Base-by-base conservation (phyloP, 331 rosid genomes). In the Phaseolus coccineus region DNA sequence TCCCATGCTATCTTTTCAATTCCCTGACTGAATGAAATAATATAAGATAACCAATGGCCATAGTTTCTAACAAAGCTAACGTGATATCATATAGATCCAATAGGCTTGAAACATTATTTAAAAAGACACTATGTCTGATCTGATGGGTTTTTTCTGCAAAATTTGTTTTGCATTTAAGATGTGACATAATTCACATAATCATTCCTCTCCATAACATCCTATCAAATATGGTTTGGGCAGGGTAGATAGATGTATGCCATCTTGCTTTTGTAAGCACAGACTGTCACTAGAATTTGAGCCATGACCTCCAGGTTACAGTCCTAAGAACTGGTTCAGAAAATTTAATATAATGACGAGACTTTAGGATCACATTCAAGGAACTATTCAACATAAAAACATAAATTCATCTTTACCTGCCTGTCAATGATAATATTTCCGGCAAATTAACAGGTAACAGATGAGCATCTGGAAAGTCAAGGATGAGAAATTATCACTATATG, bases 1-100 rank as follows among this genome's bases (percentile, higher is more conserved):
- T 95, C 99, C 99, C 99, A 95, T 30, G 94, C 93, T 86, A 93
- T 85, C 92, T 90, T 93, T 77, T 91, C 93, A 74, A 93, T 86
- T 72, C 96, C 93, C 81, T 88, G 90, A 87, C 99, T 95, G 95
- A 77, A 82, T 67, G 27, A 76, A 78, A 83, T 68, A 65, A 65
- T 51, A 67, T 77, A 65, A 78, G 58, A 52, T 75, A 58, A 76
- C 57, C 69, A 79, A 79, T 35, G 48, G 42, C 39, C 16, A 42
- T 9, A 24, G 63, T 68, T 67, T 58, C 80, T 5, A 77, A 51
- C 83, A 81, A 64, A 71, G 12, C 39, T 55, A 53, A 65, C 58
- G 79, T 3, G 85, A 77, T 35, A 66, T 56, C 46, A 65, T 16
- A 68, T 44, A 73, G 53, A 77, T 52, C 52, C 28, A 55, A 51